phyloP scores from a whole-genome alignment of 148 eudicot genomes.

The Polygonum maritimum region DNA sequence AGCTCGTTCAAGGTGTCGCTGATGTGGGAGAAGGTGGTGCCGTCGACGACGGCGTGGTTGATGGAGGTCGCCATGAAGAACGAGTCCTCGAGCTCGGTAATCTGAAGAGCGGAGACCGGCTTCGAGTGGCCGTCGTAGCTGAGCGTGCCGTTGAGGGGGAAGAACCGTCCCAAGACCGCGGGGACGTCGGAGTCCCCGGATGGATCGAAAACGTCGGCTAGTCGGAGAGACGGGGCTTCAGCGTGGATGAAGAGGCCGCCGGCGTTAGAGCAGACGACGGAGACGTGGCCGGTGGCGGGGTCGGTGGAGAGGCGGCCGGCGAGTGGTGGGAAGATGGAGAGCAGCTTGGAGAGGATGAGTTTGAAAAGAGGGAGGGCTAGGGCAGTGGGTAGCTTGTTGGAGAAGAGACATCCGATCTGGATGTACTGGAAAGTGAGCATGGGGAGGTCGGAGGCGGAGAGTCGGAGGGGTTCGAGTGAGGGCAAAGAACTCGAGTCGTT shows the following conservation, averaged over 20 bases:
- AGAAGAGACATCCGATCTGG: constrained; percentile 61
- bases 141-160: constrained; percentile 18
- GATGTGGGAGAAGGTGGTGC: constrained; percentile 50
- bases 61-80: constrained; percentile 45
- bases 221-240: background rate
- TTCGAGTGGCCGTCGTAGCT: constrained; percentile 38
- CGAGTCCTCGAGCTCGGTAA: constrained; percentile 50
- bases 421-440: constrained; percentile 86
- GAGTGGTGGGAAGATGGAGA: constrained; percentile 59
- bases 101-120: constrained; percentile 41
- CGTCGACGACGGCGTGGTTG: constrained; percentile 50
- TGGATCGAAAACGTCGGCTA: constrained; percentile 17
- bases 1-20: constrained; percentile 35
- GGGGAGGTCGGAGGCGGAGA: constrained; percentile 74
- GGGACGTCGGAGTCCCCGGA: constrained; percentile 36
- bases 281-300: constrained; percentile 26
- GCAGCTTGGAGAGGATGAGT: constrained; percentile 27
- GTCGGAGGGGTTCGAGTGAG: constrained; percentile 26
- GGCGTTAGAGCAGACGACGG: constrained; percentile 45
- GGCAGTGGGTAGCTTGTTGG: background rate
- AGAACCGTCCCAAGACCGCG: constrained; percentile 17
- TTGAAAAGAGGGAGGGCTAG: constrained; percentile 18
- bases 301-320: constrained; percentile 63
- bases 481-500: background rate
- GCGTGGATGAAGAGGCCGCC: constrained; percentile 46